Percentiles rank a stretch among this genome's conserved stretches.
Conservation (phyloP, 805 yeast species). For the Saccharomycopsis fibuligera region DNA sequence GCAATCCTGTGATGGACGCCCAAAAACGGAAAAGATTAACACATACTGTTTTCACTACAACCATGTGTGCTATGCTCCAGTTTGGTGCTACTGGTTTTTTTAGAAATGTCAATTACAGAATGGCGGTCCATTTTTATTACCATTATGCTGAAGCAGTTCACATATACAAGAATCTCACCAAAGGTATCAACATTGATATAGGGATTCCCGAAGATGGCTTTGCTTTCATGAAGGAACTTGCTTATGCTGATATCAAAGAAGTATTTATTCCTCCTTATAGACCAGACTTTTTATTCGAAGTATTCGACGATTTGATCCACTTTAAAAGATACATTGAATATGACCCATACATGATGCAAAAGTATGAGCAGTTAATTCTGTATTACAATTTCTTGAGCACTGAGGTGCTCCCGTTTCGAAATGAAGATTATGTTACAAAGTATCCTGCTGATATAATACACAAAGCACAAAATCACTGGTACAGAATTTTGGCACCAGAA, state of each 20-base stretch:
- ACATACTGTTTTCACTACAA: conserved; percentile 4
- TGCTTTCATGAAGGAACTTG: conserved; percentile 11
- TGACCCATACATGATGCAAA: background rate
- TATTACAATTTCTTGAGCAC: conserved; percentile 3
- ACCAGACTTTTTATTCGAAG: conserved; percentile 5
- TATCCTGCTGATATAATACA: conserved; percentile 14
- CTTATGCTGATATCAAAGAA: conserved; percentile 12
- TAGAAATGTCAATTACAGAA: conserved; percentile 3
- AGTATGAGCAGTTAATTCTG: background rate
- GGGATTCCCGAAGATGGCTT: conserved; percentile 15
- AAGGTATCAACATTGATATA: background rate
- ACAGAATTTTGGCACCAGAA: conserved; percentile 9
- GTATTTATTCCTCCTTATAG: conserved; percentile 17
- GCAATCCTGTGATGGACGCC: too few species aligned
- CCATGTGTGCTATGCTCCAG: conserved; percentile 9
- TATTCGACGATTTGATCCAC: background rate
- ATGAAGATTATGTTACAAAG: conserved; percentile 1
- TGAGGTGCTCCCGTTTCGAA: conserved; percentile 11
- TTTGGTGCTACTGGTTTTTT: conserved; percentile 7
- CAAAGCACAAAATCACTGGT: conserved; percentile 16
- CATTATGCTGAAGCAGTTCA: conserved; percentile 6
- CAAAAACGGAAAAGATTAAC: too few species aligned
- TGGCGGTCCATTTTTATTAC: conserved; percentile 7
- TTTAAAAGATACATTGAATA: conserved; percentile 6
- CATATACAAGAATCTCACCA: background rate